phyloP scores from a whole-genome alignment of 2,329 filamentous ascomycete genomes.

The Neurospora sp. region DNA sequence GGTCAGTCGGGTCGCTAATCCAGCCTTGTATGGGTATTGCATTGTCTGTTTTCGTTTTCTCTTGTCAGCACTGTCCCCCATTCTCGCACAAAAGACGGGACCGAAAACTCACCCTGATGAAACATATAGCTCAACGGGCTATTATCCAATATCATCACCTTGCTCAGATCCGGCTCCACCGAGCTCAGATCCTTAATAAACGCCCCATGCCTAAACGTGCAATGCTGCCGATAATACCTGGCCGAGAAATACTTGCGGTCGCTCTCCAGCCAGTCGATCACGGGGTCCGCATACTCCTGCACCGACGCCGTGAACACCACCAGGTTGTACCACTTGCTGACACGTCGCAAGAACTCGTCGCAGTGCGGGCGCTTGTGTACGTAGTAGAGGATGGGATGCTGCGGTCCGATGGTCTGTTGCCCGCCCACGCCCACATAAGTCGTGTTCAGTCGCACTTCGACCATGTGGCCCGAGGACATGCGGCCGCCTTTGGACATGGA shows the following conservation, averaged over 20 bases:
- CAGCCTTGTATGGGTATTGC: slow-evolving; percentile 98
- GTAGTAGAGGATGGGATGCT: slow-evolving; percentile 96
- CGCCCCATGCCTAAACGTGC: slow-evolving; percentile 86
- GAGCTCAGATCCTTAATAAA: slow-evolving; percentile 97
- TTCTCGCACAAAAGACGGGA: no score
- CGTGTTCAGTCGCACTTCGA: slow-evolving; percentile 83
- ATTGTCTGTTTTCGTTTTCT: slow-evolving; percentile 64
- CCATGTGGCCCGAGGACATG: slow-evolving; percentile 97
- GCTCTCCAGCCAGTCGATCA: slow-evolving; percentile 96
- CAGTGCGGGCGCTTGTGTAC: slow-evolving; percentile 96
- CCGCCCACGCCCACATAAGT: slow-evolving; percentile 58
- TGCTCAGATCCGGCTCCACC: slow-evolving; percentile 92
- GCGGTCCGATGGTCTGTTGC: slow-evolving; percentile 60
- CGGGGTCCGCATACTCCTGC: slow-evolving; percentile 95
- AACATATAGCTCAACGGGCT: slow-evolving; percentile 98
- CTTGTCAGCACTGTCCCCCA: slow-evolving; percentile 10
- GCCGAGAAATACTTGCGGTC: slow-evolving; percentile 94
- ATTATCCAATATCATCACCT: slow-evolving; percentile 98
- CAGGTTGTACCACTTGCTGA: slow-evolving; percentile 92
- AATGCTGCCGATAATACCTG: slow-evolving; percentile 93
- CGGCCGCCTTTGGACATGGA: slow-evolving; percentile 94
- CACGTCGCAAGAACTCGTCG: slow-evolving; percentile 87
- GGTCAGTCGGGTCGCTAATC: slow-evolving; percentile 98
- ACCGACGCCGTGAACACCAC: slow-evolving; percentile 96
- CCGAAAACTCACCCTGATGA: slow-evolving; percentile 66